Base-by-base conservation (phyloP, 768 basidiomycete genomes). In the Termitomyces heimii region DNA sequence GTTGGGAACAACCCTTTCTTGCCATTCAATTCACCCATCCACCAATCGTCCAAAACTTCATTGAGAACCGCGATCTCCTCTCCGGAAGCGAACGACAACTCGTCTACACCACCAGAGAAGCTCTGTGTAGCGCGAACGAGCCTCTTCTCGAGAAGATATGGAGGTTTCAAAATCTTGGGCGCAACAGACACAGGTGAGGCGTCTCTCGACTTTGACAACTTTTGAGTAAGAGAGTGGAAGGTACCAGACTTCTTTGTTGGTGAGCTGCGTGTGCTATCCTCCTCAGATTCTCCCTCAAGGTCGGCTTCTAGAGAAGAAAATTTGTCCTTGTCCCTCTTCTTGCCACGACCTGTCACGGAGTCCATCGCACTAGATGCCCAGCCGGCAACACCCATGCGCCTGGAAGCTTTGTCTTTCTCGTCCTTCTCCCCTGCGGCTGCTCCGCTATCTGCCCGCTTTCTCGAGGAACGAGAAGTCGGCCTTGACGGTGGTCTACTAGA, bases 1-100 rank as follows among this genome's bases (percentile, higher is more conserved):
- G 82, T 79, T 0, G 94, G 94, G 77, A 97, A 95, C 42, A 96
- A 68, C 14, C 94, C 94, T 52, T 79, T 83, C 60, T 76, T 77
- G 2, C 89, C 91, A 55, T 80, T 72, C 34, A 83, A 67, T 66
- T 89, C 84, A 7, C 93, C 94, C 75, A 93, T 82, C 89, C 92
- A 95, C 94, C 94, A 95, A 58, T 84, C 92, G 60, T 91, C 89
- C 34, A 92, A 75, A 0, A 94, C 89, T 67, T 95, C 92, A 34
- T 84, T 85, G 29, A 91, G 63, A 29, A 94, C 85, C 14, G 78
- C 69, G 56, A 97, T 88, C 62, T 91, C 83, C 40, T 88, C 86
- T 0, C 92, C 94, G 5, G 77, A 73, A 56, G 74, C 79, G 73
- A 96, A 87, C 43, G 79, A 79, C 37, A 97, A 75, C 68, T 96